Base-by-base conservation (phyloP, 78 protist genomes). In the Dictyostelium firmibasis region DNA sequence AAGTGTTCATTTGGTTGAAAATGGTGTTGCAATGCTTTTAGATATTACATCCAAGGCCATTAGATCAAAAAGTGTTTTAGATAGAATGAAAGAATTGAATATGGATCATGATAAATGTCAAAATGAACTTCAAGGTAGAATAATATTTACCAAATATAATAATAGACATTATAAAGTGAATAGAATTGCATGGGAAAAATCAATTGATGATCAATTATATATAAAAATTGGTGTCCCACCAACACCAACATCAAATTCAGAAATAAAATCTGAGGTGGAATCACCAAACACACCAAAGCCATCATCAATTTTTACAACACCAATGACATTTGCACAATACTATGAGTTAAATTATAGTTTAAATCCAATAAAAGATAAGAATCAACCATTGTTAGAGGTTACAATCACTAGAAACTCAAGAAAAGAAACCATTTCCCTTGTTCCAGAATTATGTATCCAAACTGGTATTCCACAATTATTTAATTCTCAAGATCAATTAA, bases 381-480 rank as follows among this genome's bases (percentile, higher is more conserved):
- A 79, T 9, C 93, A 88, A 79, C 93, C 93, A 78, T 53, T 88
- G 1, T 31, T 88, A 14, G 53, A 33, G 18, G 29, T 67, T 16
- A 64, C 11, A 14, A 33, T 69, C 1, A 13, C 41, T 0, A 35
- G 93, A 78, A 38, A 53, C 18, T 16, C 7, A 18, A 14, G 47
- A 78, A 31, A 77, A 35, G 41, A 18, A 33, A 47, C n/a, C 1
- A 60, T 79, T 50, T 79, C 43, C 44, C 10, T 88, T 2, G 41
- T 88, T 13, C 93, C 93, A n/a, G 93, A 88, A n/a, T n/a, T 88
- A 20, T 78, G 75, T 20, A 36, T 62, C 31, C 64, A 62, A n/a
- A 88, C 93, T 25, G 93, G 93, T 43, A 20, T 31, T 13, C 79
- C 79, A 27, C 36, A 33, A 27, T 33, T 72, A 29, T 72, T 33